phyloP scores from a whole-genome alignment of 257 asterid genomes.

The Salvia hispanica region DNA sequence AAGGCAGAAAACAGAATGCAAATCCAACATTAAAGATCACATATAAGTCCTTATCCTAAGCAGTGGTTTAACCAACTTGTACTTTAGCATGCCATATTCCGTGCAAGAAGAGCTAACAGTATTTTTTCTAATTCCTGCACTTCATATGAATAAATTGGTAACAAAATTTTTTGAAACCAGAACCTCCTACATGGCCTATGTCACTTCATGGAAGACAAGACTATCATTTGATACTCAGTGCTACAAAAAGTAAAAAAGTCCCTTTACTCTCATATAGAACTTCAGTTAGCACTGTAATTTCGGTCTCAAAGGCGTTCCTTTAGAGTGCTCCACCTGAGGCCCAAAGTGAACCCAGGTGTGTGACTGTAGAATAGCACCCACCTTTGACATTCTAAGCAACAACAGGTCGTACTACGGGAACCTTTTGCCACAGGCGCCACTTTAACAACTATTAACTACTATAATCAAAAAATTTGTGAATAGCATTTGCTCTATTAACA shows the following conservation, averaged over 20 bases:
- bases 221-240: neutral
- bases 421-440: neutral
- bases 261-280: neutral
- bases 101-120: neutral
- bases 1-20: neutral
- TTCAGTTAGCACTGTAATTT: neutral
- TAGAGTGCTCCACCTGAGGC: neutral
- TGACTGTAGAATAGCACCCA: neutral
- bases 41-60: neutral
- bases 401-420: neutral
- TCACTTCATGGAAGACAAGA: too few species aligned
- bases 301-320: neutral
- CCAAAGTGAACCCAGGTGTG: neutral
- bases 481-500: neutral
- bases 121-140: neutral
- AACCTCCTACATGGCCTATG: neutral
- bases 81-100: neutral
- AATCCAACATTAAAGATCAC: neutral
- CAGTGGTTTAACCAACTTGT: neutral
- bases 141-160: neutral
- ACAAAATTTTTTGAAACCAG: neutral
- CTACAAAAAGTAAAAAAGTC: neutral
- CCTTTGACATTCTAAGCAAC: neutral
- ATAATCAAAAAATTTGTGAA: neutral
- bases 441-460: neutral